These are phyloP conservation scores for Paraphaeosphaeria sporulosa DNA, from an alignment of 2,329 filamentous ascomycete genomes.

Conservation along the genomic window DNA sequence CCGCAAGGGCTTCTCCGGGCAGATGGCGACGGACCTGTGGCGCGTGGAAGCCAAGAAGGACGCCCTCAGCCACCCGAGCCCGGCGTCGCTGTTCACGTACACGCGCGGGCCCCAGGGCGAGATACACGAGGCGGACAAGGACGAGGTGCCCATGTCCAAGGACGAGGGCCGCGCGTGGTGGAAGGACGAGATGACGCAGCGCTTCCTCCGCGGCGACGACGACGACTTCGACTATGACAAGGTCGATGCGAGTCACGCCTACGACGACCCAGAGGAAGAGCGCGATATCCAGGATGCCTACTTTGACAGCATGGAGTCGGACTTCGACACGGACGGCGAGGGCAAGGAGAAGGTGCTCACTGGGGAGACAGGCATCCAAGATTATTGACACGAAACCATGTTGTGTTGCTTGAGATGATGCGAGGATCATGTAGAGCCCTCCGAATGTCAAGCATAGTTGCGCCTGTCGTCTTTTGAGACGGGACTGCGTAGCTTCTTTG, in stretches of 20 bases:
- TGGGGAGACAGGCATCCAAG: conserved; percentile 59
- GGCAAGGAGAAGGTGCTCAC: conserved; percentile 45
- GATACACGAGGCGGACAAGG: conserved; percentile 65
- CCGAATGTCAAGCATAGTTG: not conserved
- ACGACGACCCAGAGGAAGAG: conserved; percentile 70
- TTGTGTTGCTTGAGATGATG: not conserved
- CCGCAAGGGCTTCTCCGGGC: conserved; percentile 78
- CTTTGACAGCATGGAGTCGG: conserved; percentile 80
- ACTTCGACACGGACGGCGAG: conserved; percentile 63
- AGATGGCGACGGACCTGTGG: conserved; percentile 78
- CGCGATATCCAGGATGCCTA: conserved; percentile 75
- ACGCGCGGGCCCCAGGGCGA: conserved; percentile 61
- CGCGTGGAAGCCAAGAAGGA: conserved; percentile 79
- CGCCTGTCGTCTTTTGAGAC: not conserved
- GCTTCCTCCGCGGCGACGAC: conserved; percentile 79
- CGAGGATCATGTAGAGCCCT: not conserved
- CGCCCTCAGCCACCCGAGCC: conserved; percentile 63
- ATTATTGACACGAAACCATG: conserved; percentile 45
- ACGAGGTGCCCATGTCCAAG: conserved; percentile 64
- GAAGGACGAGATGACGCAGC: conserved; percentile 73
- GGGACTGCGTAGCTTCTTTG: not conserved
- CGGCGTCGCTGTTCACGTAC: conserved; percentile 59
- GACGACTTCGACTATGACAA: conserved; percentile 77
- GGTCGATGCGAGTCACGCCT: conserved; percentile 76
- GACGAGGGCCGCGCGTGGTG: conserved; percentile 74